phyloP scores from a whole-genome alignment of 2,329 filamentous ascomycete species.

The Trichoderma breve region DNA sequence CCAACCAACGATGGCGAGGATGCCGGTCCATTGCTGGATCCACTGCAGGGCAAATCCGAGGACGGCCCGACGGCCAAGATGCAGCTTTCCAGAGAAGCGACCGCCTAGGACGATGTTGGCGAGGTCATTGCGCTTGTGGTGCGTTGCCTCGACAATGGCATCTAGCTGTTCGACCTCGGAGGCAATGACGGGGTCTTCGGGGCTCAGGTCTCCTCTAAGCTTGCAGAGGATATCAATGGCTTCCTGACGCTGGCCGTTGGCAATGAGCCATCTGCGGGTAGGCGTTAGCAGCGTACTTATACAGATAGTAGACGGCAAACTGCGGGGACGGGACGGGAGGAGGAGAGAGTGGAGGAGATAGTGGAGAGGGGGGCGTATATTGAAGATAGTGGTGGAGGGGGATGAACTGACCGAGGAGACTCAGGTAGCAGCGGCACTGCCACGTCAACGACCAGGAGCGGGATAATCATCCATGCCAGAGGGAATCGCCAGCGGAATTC shows the following conservation, averaged over 20 bases:
- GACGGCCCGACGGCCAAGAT: slow-evolving; percentile 41
- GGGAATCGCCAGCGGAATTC: slow-evolving; percentile 39
- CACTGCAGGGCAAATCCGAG: slow-evolving; percentile 42
- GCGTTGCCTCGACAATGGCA: slow-evolving; percentile 39
- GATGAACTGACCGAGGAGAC: slow-evolving; percentile 36
- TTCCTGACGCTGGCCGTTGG: slow-evolving; percentile 33
- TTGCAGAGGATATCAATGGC: slow-evolving; percentile 37
- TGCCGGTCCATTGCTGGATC: slow-evolving; percentile 46
- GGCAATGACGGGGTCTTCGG: slow-evolving; percentile 34
- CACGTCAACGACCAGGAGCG: slow-evolving; percentile 39
- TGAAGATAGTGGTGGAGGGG: background rate
- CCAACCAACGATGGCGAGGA: slow-evolving; percentile 42
- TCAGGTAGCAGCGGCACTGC: slow-evolving; percentile 45
- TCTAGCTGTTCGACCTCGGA: slow-evolving; percentile 40
- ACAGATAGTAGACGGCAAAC: background rate
- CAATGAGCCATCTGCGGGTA: slow-evolving; percentile 36
- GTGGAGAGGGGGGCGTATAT: background rate
- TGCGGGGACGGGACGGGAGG: background rate
- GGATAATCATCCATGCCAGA: slow-evolving; percentile 41
- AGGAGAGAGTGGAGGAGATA: background rate
- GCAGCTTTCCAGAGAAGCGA: slow-evolving; percentile 35
- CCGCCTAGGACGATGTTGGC: slow-evolving; percentile 40
- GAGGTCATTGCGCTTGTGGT: slow-evolving; percentile 39
- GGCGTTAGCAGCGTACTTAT: background rate
- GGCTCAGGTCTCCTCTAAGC: slow-evolving; percentile 31